phyloP scores from a whole-genome alignment of 164 flowering plant genomes.

The Pachysandra terminalis region DNA sequence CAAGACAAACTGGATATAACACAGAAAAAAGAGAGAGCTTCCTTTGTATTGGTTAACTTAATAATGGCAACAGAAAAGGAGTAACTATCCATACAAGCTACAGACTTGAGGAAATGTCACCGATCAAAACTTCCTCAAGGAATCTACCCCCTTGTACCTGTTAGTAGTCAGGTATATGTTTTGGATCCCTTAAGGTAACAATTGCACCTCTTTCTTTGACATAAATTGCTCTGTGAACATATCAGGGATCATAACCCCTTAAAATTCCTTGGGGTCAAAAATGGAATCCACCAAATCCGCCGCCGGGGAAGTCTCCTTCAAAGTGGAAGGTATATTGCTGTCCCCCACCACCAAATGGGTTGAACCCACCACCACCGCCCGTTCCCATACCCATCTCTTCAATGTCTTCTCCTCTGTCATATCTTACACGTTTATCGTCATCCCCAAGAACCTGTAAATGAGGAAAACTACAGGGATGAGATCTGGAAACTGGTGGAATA shows the following conservation, averaged over 20 bases:
- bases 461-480: conserved; percentile 1
- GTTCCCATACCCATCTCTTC: conserved; percentile 77
- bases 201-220: background rate
- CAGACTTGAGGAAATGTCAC: background rate
- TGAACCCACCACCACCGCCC: conserved; percentile 72
- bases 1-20: background rate
- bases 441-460: conserved; percentile 71
- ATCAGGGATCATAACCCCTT: background rate
- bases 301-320: conserved; percentile 64
- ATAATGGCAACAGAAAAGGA: too few species aligned
- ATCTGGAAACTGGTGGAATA: background rate
- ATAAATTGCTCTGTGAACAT: background rate
- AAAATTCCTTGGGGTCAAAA: conserved; percentile 26
- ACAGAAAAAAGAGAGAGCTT: too few species aligned
- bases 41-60: too few species aligned
- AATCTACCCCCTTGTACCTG: conserved; percentile 9
- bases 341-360: conserved; percentile 81
- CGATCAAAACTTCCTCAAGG: conserved; percentile 10
- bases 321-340: conserved; percentile 79
- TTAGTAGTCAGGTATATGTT: conserved; percentile 21
- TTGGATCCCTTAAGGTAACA: conserved; percentile 3
- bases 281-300: conserved; percentile 55
- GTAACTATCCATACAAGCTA: too few species aligned
- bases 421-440: conserved; percentile 83
- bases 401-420: conserved; percentile 87